Base-by-base conservation (phyloP, 768 basidiomycete species). In the Pleurotus ostreatus region DNA sequence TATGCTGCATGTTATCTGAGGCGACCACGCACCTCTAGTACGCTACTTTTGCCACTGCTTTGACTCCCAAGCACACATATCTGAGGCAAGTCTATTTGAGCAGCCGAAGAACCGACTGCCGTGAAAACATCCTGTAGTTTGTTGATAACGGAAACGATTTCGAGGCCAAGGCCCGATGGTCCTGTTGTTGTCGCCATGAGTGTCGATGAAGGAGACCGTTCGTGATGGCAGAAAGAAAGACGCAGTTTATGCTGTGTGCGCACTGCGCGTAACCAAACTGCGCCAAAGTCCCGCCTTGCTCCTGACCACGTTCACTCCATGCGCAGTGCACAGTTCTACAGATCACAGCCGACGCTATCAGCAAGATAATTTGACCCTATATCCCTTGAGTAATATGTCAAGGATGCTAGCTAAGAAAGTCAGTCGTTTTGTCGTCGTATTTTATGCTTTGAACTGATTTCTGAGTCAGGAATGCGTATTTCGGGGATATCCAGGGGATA, bases 31-130 rank as follows among this genome's bases (percentile, higher is more conserved):
- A 91, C 91, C 86, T 94, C 92, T 41, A 94, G 80, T 49, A 94
- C 92, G 74, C 89, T 91, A 79, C 92, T 94, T 79, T 94, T 94
- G 57, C 92, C 92, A 64, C 91, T 92, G 74, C 92, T 93, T 70
- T 94, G 92, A 73, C 89, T 91, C 30, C 92, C 92, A 15, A 94
- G 79, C 48, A 94, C 92, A 64, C 92, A 94, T 69, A 94, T 94
- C 76, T 94, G 92, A 12, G 92, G 92, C 56, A 94, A 77, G 82
- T 94, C 92, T 80, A 94, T 89, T 71, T 83, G 80, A 37, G 86
- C 77, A 54, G 85, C 84, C 48, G 82, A 85, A 20, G 87, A 82
- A 64, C 92, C 92, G 59, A 94, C 87, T 15, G 92, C 85, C 38
- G 84, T 80, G 71, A 94, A 94, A 61, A 92, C 92, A 77, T 94